Evolutionary conservation across 108 stramenopile species (phyloP).

Genomic region (Cyclostephanos tholiformis): DNA sequence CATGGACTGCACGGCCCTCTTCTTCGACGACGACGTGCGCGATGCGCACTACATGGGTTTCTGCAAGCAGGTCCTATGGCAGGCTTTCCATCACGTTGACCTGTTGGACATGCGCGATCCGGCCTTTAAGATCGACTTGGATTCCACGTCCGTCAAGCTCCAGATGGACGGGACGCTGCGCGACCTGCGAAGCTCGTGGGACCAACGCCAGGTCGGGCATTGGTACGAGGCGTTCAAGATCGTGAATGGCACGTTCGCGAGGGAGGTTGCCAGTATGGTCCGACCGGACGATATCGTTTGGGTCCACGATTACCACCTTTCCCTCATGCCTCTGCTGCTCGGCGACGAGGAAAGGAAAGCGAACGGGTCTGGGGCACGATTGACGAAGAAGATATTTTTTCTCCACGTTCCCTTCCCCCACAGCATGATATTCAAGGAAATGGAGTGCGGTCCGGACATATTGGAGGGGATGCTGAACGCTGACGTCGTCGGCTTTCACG

Average conservation of each 20-base stretch:
- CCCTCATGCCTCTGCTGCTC: slow-evolving; percentile 70
- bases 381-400: slow-evolving; percentile 74
- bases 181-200: slow-evolving; percentile 41
- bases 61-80: slow-evolving; percentile 79
- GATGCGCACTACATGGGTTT: slow-evolving; percentile 67
- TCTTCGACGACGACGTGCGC: slow-evolving; percentile 46
- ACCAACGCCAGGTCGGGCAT: slow-evolving; percentile 37
- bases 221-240: slow-evolving; percentile 61
- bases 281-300: slow-evolving; percentile 66
- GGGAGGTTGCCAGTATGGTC: slow-evolving; percentile 43
- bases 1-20: slow-evolving; percentile 79
- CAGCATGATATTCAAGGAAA: slow-evolving; percentile 76
- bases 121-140: slow-evolving; percentile 54
- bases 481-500: slow-evolving; percentile 85
- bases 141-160: slow-evolving; percentile 30
- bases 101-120: slow-evolving; percentile 40
- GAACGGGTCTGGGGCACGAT: not conserved
- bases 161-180: slow-evolving; percentile 18
- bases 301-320: slow-evolving; percentile 89
- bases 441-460: slow-evolving; percentile 62
- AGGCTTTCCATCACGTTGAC: slow-evolving; percentile 78
- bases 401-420: slow-evolving; percentile 89
- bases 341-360: slow-evolving; percentile 36
- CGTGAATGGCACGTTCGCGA: slow-evolving; percentile 64
- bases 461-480: slow-evolving; percentile 76